A percentile compares a stretch with the other conserved stretches of the same genome.
phyloP scores from a whole-genome alignment of 1,284 basidiomycete species.

The Mycena sp. region DNA sequence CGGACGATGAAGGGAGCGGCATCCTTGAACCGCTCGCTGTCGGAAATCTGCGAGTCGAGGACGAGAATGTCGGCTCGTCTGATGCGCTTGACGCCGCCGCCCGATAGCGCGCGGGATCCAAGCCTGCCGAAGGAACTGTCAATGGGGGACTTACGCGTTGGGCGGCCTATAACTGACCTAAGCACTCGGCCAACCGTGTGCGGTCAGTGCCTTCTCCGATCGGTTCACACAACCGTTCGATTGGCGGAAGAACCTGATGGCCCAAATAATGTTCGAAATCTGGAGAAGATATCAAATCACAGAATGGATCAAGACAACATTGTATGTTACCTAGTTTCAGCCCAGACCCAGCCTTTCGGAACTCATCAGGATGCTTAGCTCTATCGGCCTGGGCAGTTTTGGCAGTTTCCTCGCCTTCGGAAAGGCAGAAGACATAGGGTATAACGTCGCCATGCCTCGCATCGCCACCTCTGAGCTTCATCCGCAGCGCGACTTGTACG shows the following conservation, averaged over 20 bases:
- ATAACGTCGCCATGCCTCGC: constrained; percentile 94
- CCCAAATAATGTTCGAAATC: constrained; percentile 95
- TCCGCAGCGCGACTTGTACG: constrained; percentile 93
- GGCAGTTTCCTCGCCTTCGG: constrained; percentile 76
- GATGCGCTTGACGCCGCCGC: constrained; percentile 53
- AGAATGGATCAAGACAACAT: background rate
- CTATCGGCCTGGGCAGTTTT: constrained; percentile 90
- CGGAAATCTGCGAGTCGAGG: constrained; percentile 93
- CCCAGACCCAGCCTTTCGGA: constrained; percentile 74
- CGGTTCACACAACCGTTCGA: constrained; percentile 94
- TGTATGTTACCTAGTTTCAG: constrained; percentile 74
- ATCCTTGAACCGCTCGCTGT: constrained; percentile 88
- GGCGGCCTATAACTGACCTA: constrained; percentile 73
- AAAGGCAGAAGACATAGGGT: constrained; percentile 93
- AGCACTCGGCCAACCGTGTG: constrained; percentile 90
- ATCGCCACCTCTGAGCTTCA: constrained; percentile 87
- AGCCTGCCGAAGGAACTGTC: constrained; percentile 56
- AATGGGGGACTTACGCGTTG: constrained; percentile 1
- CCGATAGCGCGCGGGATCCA: constrained; percentile 87
- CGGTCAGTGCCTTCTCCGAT: constrained; percentile 98
- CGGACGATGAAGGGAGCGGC: constrained; percentile 74
- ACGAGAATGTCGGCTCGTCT: constrained; percentile 79
- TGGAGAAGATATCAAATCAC: constrained; percentile 40
- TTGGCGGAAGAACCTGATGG: constrained; percentile 92
- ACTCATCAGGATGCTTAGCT: constrained; percentile 94